A percentile compares a stretch with the other conserved stretches of the same genome.
Conservation (phyloP, 805 yeast genomes). For the Cyberlindnera maclurae region DNA sequence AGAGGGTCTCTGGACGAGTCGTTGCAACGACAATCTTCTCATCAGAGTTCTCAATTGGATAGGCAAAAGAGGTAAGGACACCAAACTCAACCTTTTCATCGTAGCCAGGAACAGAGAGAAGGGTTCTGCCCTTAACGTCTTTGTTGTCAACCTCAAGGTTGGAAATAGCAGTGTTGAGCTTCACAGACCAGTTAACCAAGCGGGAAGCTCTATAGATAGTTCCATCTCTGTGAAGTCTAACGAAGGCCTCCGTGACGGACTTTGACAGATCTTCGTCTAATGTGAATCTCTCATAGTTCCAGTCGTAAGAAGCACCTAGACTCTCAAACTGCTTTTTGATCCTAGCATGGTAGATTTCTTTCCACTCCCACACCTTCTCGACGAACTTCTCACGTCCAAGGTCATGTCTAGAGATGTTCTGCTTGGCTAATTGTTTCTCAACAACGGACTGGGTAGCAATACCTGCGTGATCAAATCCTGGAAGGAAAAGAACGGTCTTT, state of each 20-base stretch:
- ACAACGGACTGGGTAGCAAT: conserved; percentile 98
- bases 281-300: conserved; percentile 93
- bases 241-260: conserved; percentile 88
- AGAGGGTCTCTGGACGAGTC: conserved; percentile 96
- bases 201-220: conserved; percentile 90
- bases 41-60: conserved; percentile 76
- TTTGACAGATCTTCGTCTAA: conserved; percentile 68
- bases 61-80: conserved; percentile 92
- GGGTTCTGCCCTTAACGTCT: conserved; percentile 75
- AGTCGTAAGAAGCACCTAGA: conserved; percentile 95
- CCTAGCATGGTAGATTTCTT: conserved; percentile 81
- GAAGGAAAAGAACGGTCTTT: conserved; percentile 83
- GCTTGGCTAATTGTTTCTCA: conserved; percentile 82
- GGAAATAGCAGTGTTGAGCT: conserved; percentile 89
- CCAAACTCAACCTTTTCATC: conserved; percentile 91
- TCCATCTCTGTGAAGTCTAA: conserved; percentile 88
- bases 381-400: conserved; percentile 87
- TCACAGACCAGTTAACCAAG: conserved; percentile 94
- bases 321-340: conserved; percentile 79
- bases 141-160: conserved; percentile 95
- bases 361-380: conserved; percentile 96
- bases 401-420: conserved; percentile 88
- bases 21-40: conserved; percentile 92
- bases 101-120: conserved; percentile 82
- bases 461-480: conserved; percentile 99